Evolutionary conservation across 306 rosid species (phyloP).

Genomic region (Rubus parviflorus): DNA sequence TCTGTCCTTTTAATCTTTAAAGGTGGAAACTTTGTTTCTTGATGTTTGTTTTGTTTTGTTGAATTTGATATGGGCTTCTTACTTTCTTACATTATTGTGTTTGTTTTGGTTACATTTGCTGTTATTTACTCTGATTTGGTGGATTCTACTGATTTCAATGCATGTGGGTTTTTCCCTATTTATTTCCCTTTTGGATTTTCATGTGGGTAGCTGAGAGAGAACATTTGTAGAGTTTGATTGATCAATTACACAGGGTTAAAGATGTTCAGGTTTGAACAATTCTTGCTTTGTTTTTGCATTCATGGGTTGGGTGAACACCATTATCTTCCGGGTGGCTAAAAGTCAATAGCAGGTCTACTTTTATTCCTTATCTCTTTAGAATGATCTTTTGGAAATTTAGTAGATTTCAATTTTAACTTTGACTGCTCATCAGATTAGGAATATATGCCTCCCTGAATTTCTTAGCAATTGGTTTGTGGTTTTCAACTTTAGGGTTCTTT

Average conservation of each 20-base stretch:
- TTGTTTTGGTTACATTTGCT: neutral
- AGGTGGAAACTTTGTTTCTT: constrained; percentile 12
- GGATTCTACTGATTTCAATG: constrained; percentile 7
- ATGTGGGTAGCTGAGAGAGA: neutral
- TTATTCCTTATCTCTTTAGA: neutral
- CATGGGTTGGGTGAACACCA: constrained; percentile 20
- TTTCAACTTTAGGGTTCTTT: constrained; percentile 1
- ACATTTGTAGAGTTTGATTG: constrained; percentile 8
- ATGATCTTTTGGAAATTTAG: neutral
- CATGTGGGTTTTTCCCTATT: constrained; percentile 3
- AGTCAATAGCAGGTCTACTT: constrained; percentile 21
- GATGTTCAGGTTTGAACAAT: neutral
- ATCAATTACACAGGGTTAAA: constrained; percentile 10
- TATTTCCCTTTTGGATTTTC: neutral
- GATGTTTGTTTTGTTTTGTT: constrained; percentile 26
- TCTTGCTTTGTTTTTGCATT: constrained; percentile 2
- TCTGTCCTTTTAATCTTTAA: constrained; percentile 25
- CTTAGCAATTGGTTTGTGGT: neutral
- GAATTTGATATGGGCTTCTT: constrained; percentile 27
- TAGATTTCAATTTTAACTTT: constrained; percentile 17
- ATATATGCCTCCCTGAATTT: constrained; percentile 24
- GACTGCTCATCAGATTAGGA: constrained; percentile 14
- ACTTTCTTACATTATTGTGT: constrained; percentile 17
- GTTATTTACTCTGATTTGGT: neutral
- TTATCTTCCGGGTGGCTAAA: constrained; percentile 18